These are phyloP conservation scores for Brasilioporus rufonigricans DNA, from an alignment of 768 basidiomycete species.

Conservation along the genomic window DNA sequence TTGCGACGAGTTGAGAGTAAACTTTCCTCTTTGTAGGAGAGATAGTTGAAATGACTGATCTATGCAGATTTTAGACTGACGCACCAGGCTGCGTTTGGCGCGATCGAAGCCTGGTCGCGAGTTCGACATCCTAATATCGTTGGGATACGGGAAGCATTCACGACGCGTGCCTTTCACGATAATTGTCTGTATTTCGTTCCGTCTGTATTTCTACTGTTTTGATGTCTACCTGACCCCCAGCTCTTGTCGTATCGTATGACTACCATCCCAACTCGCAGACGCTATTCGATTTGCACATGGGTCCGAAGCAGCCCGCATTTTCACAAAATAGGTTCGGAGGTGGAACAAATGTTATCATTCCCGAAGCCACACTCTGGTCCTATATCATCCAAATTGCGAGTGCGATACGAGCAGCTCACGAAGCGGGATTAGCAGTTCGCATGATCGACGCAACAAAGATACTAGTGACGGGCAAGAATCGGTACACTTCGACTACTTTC, in stretches of 20 bases:
- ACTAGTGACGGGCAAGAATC: conserved; percentile 84
- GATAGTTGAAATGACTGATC: not conserved
- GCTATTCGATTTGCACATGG: conserved; percentile 75
- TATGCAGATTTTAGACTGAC: conserved; percentile 75
- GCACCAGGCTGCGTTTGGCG: conserved; percentile 75
- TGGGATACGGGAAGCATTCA: conserved; percentile 87
- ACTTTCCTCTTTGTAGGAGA: conserved; percentile 1
- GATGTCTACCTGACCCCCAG: conserved; percentile 38
- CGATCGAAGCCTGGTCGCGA: conserved; percentile 83
- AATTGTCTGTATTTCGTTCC: conserved; percentile 57
- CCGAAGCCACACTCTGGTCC: conserved; percentile 87
- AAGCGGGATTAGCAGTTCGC: conserved; percentile 73
- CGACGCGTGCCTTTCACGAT: conserved; percentile 88
- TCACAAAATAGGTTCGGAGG: conserved; percentile 38
- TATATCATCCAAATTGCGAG: conserved; percentile 88
- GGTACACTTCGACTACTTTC: conserved; percentile 40
- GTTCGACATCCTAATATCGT: conserved; percentile 87
- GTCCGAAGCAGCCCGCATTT: conserved; percentile 44
- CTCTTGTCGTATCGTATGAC: conserved; percentile 88
- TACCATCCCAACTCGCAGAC: conserved; percentile 85
- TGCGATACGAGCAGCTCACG: conserved; percentile 85
- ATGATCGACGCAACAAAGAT: conserved; percentile 87
- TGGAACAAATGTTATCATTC: conserved; percentile 36
- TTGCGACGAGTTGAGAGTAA: conserved; percentile 86
- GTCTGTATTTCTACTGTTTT: conserved; percentile 5